phyloP scores from a whole-genome alignment of 352 stramenopile genomes.

The Paralagenidium karlingii region DNA sequence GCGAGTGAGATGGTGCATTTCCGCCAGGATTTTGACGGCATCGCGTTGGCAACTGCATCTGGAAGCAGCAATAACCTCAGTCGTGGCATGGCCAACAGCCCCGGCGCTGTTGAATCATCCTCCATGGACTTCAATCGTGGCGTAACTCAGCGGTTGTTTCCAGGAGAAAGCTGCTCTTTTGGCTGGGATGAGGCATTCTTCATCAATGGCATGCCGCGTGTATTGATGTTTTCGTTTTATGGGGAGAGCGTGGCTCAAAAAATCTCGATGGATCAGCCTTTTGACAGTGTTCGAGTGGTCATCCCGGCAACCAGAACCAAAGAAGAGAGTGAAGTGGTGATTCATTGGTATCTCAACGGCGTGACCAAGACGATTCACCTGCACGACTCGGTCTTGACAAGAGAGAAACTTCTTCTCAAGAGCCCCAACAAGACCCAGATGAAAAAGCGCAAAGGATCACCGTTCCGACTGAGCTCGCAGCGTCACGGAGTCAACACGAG shows the following conservation, averaged over 20 bases:
- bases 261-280: conserved; percentile 59
- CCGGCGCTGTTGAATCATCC: conserved; percentile 28
- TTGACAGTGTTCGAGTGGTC: conserved; percentile 47
- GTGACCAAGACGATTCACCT: conserved; percentile 75
- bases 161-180: conserved; percentile 62
- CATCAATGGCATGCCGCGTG: conserved; percentile 46
- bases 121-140: conserved; percentile 36
- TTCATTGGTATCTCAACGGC: conserved; percentile 74
- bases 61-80: too few species aligned
- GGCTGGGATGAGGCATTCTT: conserved; percentile 81
- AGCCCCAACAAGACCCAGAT: conserved; percentile 3
- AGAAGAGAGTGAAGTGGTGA: conserved; percentile 20
- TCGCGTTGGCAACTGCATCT: too few species aligned
- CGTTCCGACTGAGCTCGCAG: background rate
- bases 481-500: background rate
- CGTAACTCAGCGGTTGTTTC: conserved; percentile 49
- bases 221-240: conserved; percentile 45
- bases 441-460: conserved; percentile 1
- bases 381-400: conserved; percentile 41
- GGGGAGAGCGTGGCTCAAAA: conserved; percentile 26
- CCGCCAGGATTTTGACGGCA: conserved; percentile 66
- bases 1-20: conserved; percentile 58
- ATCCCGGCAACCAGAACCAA: conserved; percentile 24
- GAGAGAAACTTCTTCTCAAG: conserved; percentile 56
- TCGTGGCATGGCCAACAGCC: too few species aligned